Evolutionary conservation across 2,329 filamentous ascomycete genomes (phyloP), one percentile per base, ranked within the genome.

Genomic region (Moelleriella libera): DNA sequence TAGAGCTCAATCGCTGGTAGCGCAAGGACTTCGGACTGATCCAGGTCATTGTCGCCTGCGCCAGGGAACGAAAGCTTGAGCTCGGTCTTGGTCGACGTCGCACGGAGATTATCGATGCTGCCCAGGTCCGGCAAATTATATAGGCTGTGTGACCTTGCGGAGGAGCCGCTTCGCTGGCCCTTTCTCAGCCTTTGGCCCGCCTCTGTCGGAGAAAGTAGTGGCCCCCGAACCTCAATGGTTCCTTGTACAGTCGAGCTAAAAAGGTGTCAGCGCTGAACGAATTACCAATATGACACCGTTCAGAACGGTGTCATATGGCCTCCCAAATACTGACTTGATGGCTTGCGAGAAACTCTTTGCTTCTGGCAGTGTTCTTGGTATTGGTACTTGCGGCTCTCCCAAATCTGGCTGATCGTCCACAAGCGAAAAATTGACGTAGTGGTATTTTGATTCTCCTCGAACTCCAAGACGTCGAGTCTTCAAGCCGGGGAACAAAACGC

Each of bases 371-470:
- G 71, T 68, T 28, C 72, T 63, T 4, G 69, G 62, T n/a, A 69
- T 63, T 21, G 70, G 69, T 4, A 64, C 63, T 41, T 68, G 65
- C 11, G 70, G 65, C 30, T 74, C 68, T 41, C 63, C 63, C 4
- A 68, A 51, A 11, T 76, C 73, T 4, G 69, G 63, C 47, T 75
- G 68, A 49, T 82, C 78, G 45, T 82, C 78, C 41, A 69, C 65
- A 45, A 83, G 64, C 10, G 69, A 69, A 56, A 83, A 83, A 58
- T 82, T 81, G 44, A 83, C 79, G 58, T 98, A 98, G 65, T 98
- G 92, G 63, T 98, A 98, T 63, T 98, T 98, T 11, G 92, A 98
- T 68, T 97, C 90, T 53, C 92, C 92, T 47, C 92, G 81, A 44
- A 97, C 89, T 52, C 92, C 92, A 10, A 98, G 73, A 53, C 92